Evolutionary conservation across 1,284 basidiomycete species (phyloP).

Genomic region (Uromyces viciae-fabae): DNA sequence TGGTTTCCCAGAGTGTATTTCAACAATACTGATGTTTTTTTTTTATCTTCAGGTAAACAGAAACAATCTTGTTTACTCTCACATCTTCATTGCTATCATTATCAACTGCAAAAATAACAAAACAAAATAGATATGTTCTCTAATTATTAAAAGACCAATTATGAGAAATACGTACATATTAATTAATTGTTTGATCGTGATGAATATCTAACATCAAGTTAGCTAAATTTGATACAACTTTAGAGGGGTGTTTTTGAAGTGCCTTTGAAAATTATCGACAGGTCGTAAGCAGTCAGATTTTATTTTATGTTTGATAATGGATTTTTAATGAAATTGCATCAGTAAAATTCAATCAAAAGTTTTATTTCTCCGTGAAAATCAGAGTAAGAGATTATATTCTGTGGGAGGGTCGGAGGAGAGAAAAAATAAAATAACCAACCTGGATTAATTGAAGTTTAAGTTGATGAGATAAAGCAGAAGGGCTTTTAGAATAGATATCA

Average conservation of each 20-base stretch:
- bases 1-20: too few species aligned
- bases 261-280: neutral
- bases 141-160: too few species aligned
- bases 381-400: neutral
- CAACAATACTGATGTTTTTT: too few species aligned
- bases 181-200: constrained; percentile 14
- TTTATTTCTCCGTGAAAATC: too few species aligned
- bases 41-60: too few species aligned
- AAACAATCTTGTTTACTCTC: too few species aligned
- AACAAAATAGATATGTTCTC: too few species aligned
- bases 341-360: too few species aligned
- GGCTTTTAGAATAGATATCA: constrained; percentile 58
- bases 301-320: neutral
- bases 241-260: neutral
- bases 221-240: neutral
- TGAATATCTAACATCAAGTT: constrained; percentile 29
- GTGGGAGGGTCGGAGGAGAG: neutral
- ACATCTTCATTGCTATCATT: too few species aligned
- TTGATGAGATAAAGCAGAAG: constrained; percentile 49
- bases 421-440: neutral
- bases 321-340: too few species aligned
- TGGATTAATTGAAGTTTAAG: constrained; percentile 48
- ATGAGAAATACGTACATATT: too few species aligned
- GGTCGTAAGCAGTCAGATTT: neutral
- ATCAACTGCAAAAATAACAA: too few species aligned